These are phyloP conservation scores for Yarrowia keelungensis DNA, from an alignment of 805 yeast species.

Conservation along the genomic window DNA sequence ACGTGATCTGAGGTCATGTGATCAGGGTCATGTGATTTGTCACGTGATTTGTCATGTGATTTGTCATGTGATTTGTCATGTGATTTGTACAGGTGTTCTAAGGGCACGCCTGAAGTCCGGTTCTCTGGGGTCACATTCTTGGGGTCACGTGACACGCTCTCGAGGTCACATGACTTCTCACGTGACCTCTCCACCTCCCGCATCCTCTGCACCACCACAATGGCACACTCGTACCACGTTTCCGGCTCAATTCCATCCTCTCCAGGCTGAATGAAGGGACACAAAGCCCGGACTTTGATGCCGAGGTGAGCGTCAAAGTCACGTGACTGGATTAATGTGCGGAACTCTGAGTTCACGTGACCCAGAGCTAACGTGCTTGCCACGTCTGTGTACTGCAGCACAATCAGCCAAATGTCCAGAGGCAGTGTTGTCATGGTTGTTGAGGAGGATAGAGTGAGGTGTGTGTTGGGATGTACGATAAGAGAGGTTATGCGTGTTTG, in stretches of 20 bases:
- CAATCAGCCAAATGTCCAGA: conserved; percentile 17
- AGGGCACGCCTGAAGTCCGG: too few relatives aligned
- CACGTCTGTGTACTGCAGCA: conserved; percentile 1
- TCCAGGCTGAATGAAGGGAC: conserved; percentile 14
- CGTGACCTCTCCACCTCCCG: neutral
- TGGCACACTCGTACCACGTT: conserved; percentile 5
- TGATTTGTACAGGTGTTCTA: too few relatives aligned
- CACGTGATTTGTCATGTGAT: too few relatives aligned
- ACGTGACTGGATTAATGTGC: neutral
- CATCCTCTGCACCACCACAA: neutral
- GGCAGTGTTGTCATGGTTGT: neutral
- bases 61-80: too few relatives aligned
- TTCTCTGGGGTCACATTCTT: too few relatives aligned
- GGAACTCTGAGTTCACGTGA: conserved; percentile 13
- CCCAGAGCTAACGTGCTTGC: conserved; percentile 1
- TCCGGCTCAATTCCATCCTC: conserved; percentile 3
- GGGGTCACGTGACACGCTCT: neutral
- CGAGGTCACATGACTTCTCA: too few relatives aligned
- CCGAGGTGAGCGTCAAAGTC: neutral
- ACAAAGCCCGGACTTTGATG: neutral
- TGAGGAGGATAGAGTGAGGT: neutral
- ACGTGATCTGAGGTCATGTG: neutral
- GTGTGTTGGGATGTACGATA: conserved; percentile 8
- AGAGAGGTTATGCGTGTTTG: conserved; percentile 24
- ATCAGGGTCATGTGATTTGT: too few relatives aligned